These are phyloP conservation scores for Austroboletus sp. DNA, from an alignment of 1,284 basidiomycete genomes.

Conservation along the genomic window DNA sequence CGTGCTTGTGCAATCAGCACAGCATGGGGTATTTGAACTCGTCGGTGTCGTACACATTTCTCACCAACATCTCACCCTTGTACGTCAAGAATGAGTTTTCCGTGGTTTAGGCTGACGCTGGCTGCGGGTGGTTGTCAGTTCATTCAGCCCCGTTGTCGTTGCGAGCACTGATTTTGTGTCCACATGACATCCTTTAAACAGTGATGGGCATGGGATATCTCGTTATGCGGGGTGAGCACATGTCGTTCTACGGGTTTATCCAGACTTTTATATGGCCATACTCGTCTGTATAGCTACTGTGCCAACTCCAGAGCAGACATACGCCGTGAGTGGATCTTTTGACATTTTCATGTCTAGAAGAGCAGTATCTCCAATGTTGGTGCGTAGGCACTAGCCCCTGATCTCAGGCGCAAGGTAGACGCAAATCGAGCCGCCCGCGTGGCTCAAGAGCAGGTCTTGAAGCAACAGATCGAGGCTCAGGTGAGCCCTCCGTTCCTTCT, in stretches of 20 bases:
- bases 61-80: neutral
- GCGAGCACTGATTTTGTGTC: constrained; percentile 8
- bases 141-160: neutral
- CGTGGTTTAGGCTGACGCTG: constrained; percentile 47
- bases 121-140: constrained; percentile 45
- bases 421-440: constrained; percentile 51
- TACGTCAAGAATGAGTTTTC: constrained; percentile 36
- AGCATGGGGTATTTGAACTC: no score
- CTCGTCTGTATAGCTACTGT: constrained; percentile 43
- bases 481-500: constrained; percentile 33
- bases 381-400: constrained; percentile 58
- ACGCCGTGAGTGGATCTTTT: constrained; percentile 28
- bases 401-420: constrained; percentile 61
- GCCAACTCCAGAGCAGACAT: constrained; percentile 41
- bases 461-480: constrained; percentile 50
- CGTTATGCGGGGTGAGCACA: constrained; percentile 55
- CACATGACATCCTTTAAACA: constrained; percentile 22
- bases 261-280: constrained; percentile 5
- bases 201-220: constrained; percentile 58
- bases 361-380: constrained; percentile 2
- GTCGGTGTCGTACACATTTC: neutral
- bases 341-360: neutral
- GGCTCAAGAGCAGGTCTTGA: constrained; percentile 49
- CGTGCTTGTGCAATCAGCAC: no score
- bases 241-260: neutral